Percentiles rank a stretch among this genome's conserved stretches.
Evolutionary conservation across 2,329 filamentous ascomycete species (phyloP).

Genomic region (Drechslerella stenobrocha): DNA sequence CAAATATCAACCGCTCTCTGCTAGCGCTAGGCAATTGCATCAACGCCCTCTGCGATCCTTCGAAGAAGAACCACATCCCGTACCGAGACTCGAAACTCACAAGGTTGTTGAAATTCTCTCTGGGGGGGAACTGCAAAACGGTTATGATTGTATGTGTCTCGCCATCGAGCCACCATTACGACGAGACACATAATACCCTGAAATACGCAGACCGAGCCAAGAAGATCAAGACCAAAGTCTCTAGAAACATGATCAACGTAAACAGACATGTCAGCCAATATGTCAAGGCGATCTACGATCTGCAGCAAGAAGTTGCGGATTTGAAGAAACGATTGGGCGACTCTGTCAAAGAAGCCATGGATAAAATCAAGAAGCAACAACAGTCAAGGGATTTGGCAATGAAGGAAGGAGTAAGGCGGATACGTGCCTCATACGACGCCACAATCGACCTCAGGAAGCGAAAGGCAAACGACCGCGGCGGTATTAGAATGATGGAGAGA

Average conservation of each 20-base stretch:
- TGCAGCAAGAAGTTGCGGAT: conserved; percentile 95
- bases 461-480: conserved; percentile 76
- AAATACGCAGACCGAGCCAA: conserved; percentile 97
- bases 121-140: conserved; percentile 96
- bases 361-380: conserved; percentile 86
- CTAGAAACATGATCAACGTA: conserved; percentile 98
- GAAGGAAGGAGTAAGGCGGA: conserved; percentile 75
- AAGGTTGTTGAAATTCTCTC: conserved; percentile 89
- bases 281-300: conserved; percentile 97
- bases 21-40: conserved; percentile 95
- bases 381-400: conserved; percentile 78
- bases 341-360: conserved; percentile 75
- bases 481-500: conserved; percentile 77
- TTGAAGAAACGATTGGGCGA: conserved; percentile 91
- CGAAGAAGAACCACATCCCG: conserved; percentile 89
- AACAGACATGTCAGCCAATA: conserved; percentile 99
- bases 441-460: conserved; percentile 76
- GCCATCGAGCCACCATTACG: conserved; percentile 92
- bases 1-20: conserved; percentile 99
- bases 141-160: conserved; percentile 99
- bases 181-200: conserved; percentile 96
- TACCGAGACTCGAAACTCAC: conserved; percentile 98
- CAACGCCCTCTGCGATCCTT: conserved; percentile 91
- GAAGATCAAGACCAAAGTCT: conserved; percentile 99
- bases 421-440: conserved; percentile 82